Percentiles rank a stretch among this genome's conserved stretches.
phyloP scores from a whole-genome alignment of 1,139 yeast species.

The Taphrina communis region DNA sequence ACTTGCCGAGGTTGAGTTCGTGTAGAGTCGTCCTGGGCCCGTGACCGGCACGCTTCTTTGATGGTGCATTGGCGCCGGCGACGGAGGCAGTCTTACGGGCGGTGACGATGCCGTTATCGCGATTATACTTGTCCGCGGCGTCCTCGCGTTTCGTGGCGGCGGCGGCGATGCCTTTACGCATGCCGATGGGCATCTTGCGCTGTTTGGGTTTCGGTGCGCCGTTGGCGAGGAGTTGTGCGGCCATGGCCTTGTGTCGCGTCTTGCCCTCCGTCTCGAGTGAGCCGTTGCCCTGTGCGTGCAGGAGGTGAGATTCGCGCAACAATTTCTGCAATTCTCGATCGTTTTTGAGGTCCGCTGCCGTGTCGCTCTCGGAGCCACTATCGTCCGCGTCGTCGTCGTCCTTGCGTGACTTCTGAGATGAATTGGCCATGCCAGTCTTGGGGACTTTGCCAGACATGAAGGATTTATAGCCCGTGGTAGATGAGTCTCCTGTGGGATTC shows the following conservation, averaged over 20 bases:
- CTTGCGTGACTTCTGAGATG: not conserved
- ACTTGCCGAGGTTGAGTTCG: conserved; percentile 33
- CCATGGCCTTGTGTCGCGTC: conserved; percentile 26
- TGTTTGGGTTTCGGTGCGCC: conserved; percentile 31
- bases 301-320: conserved; percentile 42
- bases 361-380: conserved; percentile 9
- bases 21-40: conserved; percentile 6
- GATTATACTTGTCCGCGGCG: conserved; percentile 23
- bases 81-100: conserved; percentile 23
- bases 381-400: conserved; percentile 18
- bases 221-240: conserved; percentile 20
- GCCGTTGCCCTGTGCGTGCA: conserved; percentile 33
- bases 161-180: conserved; percentile 32
- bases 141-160: conserved; percentile 24
- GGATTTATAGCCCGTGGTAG: conserved; percentile 31
- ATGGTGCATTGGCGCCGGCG: not conserved
- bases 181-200: conserved; percentile 37
- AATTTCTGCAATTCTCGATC: conserved; percentile 43
- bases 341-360: conserved; percentile 41
- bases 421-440: not conserved
- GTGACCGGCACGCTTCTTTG: conserved; percentile 7
- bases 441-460: conserved; percentile 40
- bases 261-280: conserved; percentile 26
- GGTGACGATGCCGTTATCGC: conserved; percentile 38
- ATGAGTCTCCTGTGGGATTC: conserved; percentile 3